Conservation (phyloP, 345 rosid species). For the Pistacia atlantica region DNA sequence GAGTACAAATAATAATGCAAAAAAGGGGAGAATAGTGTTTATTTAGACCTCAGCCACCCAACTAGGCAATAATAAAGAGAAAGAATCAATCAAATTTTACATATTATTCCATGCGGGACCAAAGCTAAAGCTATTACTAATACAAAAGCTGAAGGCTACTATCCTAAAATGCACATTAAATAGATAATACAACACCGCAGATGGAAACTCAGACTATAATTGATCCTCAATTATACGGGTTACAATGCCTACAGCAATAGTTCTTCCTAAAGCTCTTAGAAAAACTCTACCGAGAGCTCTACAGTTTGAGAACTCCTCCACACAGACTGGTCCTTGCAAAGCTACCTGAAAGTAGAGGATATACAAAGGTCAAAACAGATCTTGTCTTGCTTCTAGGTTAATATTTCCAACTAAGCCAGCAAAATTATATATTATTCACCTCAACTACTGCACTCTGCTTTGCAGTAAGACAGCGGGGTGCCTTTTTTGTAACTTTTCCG, state of each 20-base stretch:
- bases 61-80: no score
- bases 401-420: not conserved
- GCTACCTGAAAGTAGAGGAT: constrained; percentile 49
- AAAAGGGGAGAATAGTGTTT: no score
- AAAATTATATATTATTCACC: constrained; percentile 37
- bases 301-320: constrained; percentile 64
- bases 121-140: not conserved
- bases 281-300: constrained; percentile 89
- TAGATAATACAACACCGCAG: not conserved
- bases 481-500: constrained; percentile 74
- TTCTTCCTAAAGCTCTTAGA: constrained; percentile 80
- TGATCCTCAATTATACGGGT: constrained; percentile 61
- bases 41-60: not conserved
- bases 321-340: constrained; percentile 64
- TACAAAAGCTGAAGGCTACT: not conserved
- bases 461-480: constrained; percentile 76
- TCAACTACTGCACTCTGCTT: constrained; percentile 85
- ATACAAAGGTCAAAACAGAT: constrained; percentile 6
- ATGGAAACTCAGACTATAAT: not conserved
- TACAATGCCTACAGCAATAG: constrained; percentile 70
- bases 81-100: constrained; percentile 7
- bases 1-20: no score
- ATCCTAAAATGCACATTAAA: not conserved
- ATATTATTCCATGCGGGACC: no score
- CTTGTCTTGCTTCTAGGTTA: not conserved